Evolutionary conservation across 108 stramenopile genomes (phyloP), one percentile per base, ranked within the genome.

Genomic region (Hondaea fermentalgiana): DNA sequence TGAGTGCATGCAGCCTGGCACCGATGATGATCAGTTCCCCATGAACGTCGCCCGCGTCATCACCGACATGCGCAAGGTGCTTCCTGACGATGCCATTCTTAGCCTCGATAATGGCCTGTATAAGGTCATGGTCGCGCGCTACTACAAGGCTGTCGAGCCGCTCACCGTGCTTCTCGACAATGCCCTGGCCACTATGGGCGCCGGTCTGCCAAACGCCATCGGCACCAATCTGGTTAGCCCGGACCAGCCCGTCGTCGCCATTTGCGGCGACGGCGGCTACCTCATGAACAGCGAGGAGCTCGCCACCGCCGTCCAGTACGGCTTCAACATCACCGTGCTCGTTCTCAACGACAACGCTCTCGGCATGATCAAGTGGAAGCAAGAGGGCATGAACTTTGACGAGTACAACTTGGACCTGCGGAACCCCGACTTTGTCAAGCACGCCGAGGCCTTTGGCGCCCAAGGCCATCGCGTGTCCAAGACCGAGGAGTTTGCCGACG

Each of bases 331-430:
- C 49, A 76, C 87, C 14, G 83, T 88, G 44, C 29, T 91, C 49
- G 64, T 91, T 29, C 44, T 91, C 43, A 91, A 91, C 72, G 90
- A 91, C 53, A 76, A 89, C 60, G 87, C 90, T 43, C 87, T 88
- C 72, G 90, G 90, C 5, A 91, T 91, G 90, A 91, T 91, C 88
- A 91, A 91, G 72, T 91, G 90, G 90, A 91, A 91, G 71, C 90
- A 91, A 25, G 88, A 25, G 28, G 69, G 60, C 12, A 51, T 45
- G 35, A 88, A 58, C 47, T 89, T 91, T 49, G 90, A 88, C n/a
- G 87, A 91, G 29, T 88, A 44, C 87, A 76, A 76, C 4, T 55
- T 91, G n/a, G 90, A 91, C 60, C 87, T 91, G 23, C 19, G 64
- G 25, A 91, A 91, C 49, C 90, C 90, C 10, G 90, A 91, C 88